These are phyloP conservation scores for Chlorella sp. DNA, from an alignment of 139 green algal species.

Conservation along the genomic window DNA sequence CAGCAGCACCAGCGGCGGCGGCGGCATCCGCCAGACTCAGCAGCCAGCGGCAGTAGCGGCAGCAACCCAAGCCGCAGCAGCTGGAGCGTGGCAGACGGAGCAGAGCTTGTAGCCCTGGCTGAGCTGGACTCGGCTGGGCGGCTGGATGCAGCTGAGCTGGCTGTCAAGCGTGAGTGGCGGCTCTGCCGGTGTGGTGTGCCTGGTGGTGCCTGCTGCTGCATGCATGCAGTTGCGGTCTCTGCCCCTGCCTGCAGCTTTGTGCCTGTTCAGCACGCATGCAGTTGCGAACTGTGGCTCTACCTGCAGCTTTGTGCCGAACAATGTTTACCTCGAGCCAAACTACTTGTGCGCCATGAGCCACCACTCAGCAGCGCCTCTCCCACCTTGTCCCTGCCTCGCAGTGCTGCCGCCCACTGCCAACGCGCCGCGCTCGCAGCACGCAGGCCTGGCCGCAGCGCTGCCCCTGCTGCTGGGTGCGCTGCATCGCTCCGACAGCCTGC, in stretches of 20 bases:
- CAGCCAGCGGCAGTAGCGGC: background rate
- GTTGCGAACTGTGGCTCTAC: background rate
- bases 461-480: constrained; percentile 10
- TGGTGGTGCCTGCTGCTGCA: too few relatives aligned
- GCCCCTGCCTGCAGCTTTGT: background rate
- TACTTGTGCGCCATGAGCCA: too few relatives aligned
- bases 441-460: constrained; percentile 14
- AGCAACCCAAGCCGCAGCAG: too few relatives aligned
- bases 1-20: background rate
- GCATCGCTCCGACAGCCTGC: background rate
- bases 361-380: background rate
- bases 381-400: background rate
- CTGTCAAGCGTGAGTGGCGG: background rate
- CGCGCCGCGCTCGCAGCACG: constrained; percentile 14
- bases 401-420: background rate
- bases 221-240: background rate
- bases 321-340: background rate
- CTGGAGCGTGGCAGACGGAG: background rate
- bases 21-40: background rate
- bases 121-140: background rate
- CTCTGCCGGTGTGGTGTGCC: too few relatives aligned
- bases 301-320: background rate
- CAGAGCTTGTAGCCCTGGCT: constrained; percentile 7
- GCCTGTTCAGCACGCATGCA: background rate
- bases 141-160: constrained; percentile 9